A percentile compares a stretch with the other conserved stretches of the same genome.
Evolutionary conservation across 345 rosid species (phyloP).

Genomic region (Isatis tinctoria): DNA sequence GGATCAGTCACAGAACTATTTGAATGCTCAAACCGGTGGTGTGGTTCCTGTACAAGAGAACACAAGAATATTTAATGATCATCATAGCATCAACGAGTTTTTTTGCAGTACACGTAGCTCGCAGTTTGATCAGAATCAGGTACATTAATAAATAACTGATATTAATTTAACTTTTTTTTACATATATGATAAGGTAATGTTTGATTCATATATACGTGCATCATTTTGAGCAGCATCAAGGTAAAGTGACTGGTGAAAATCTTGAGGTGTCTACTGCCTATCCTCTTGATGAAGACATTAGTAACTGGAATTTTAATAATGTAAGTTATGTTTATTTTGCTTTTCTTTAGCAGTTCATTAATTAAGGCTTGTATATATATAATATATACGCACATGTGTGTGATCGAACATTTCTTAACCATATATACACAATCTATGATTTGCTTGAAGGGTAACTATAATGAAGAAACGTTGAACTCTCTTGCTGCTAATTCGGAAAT

Average conservation of each 20-base stretch:
- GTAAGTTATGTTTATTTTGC: constrained; percentile 11
- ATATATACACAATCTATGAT: not conserved
- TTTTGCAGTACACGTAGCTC: not conserved
- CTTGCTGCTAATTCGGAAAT: not conserved
- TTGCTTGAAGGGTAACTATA: not conserved
- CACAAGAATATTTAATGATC: not conserved
- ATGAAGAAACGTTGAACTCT: not conserved
- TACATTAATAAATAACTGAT: not conserved
- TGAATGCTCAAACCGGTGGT: not conserved
- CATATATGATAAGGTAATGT: not conserved
- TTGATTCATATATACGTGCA: not conserved
- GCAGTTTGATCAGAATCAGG: constrained; percentile 9
- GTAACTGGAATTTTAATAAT: not conserved
- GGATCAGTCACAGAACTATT: not conserved
- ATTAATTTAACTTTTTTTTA: not conserved
- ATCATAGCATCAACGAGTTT: not conserved
- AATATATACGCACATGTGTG: not conserved
- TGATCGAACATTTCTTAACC: not conserved
- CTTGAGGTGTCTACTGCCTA: not conserved
- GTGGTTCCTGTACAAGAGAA: not conserved
- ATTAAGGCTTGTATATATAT: not conserved
- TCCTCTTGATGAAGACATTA: not conserved
- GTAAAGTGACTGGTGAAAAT: not conserved
- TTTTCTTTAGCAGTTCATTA: not conserved
- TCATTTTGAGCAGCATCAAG: constrained; percentile 9